These are phyloP conservation scores for Diaporthe sp. DNA, from an alignment of 2,329 filamentous ascomycete species.

Conservation along the genomic window DNA sequence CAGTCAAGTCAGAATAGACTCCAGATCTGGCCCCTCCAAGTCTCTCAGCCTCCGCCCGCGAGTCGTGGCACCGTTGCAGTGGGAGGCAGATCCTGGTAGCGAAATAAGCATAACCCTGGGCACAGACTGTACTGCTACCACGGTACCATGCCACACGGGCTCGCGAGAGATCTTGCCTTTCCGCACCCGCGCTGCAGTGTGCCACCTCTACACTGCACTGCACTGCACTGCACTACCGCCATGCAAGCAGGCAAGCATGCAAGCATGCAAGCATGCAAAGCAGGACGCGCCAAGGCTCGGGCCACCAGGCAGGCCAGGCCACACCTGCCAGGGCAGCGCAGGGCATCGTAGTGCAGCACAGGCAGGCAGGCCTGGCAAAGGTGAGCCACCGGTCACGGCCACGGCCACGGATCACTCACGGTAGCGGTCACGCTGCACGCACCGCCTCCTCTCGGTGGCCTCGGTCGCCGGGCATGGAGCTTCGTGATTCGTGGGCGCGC, in stretches of 20 bases:
- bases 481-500: constrained; percentile 21
- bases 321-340: neutral
- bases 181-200: constrained; percentile 23
- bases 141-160: neutral
- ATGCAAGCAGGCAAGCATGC: neutral
- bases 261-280: neutral
- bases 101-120: constrained; percentile 34
- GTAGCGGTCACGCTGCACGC: constrained; percentile 10
- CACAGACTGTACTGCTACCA: constrained; percentile 24
- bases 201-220: neutral
- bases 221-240: neutral
- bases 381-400: constrained; percentile 9
- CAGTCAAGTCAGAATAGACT: constrained; percentile 13
- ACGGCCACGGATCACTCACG: neutral
- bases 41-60: constrained; percentile 18
- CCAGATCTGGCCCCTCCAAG: constrained; percentile 18
- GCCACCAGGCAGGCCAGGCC: neutral
- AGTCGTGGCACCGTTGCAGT: constrained; percentile 27
- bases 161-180: constrained; percentile 25
- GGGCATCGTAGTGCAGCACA: neutral
- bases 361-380: neutral
- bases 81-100: constrained; percentile 30
- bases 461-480: neutral
- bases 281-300: neutral
- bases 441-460: constrained; percentile 21